Conservation (phyloP, 2,329 filamentous ascomycete genomes). For the Herpotrichia juniperi region DNA sequence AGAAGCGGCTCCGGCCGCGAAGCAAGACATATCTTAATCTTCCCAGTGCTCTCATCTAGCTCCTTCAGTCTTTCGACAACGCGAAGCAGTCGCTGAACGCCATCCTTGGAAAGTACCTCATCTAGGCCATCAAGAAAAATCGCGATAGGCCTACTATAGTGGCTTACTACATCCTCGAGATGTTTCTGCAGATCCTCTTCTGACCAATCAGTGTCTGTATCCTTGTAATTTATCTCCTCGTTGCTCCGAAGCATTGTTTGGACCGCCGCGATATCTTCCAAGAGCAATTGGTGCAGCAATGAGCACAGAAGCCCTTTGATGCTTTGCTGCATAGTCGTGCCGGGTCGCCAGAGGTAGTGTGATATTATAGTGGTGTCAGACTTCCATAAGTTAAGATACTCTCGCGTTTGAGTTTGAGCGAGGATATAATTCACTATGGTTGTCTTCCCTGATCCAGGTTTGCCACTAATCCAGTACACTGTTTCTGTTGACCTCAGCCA, state of each 20-base stretch:
- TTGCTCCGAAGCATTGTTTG: background rate
- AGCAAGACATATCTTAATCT: background rate
- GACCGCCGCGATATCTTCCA: background rate
- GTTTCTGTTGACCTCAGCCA: constrained; percentile 15
- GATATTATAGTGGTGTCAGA: background rate
- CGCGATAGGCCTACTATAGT: background rate
- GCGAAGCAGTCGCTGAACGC: too few relatives aligned
- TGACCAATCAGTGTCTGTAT: background rate
- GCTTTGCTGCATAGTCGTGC: background rate
- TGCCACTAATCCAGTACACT: constrained; percentile 49
- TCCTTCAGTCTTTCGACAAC: too few relatives aligned
- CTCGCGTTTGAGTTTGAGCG: background rate
- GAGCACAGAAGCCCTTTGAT: background rate
- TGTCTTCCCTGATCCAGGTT: constrained; percentile 55
- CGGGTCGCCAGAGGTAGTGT: constrained; percentile 1
- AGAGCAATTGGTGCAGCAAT: constrained; percentile 3
- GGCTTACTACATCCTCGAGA: background rate
- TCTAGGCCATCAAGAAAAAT: constrained; percentile 13
- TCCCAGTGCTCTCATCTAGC: background rate
- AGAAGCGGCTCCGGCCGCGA: background rate
- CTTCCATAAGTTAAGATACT: background rate
- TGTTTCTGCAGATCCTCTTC: background rate
- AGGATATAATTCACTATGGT: constrained; percentile 47
- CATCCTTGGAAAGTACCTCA: constrained; percentile 1
- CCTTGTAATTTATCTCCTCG: background rate